phyloP scores from a whole-genome alignment of 768 basidiomycete species.

The Amanita fuliginea region DNA sequence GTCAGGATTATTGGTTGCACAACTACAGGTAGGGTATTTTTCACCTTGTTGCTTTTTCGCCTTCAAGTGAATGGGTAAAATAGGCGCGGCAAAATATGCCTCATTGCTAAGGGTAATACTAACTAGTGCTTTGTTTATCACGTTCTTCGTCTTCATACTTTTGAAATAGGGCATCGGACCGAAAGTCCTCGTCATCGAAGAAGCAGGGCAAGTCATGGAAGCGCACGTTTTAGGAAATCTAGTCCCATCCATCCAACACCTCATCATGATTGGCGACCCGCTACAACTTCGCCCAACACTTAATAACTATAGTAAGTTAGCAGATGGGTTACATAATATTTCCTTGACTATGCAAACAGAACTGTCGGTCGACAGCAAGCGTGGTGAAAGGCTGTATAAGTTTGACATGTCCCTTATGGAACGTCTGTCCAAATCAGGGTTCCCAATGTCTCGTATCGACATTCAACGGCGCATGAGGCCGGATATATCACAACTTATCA shows the following conservation, averaged over 20 bases:
- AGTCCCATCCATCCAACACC: conserved; percentile 55
- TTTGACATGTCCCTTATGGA: conserved; percentile 76
- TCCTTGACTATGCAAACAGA: conserved; percentile 23
- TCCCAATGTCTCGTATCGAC: conserved; percentile 60
- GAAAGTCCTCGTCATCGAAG: conserved; percentile 60
- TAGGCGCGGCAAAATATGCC: conserved; percentile 60
- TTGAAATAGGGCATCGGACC: conserved; percentile 41
- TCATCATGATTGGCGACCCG: conserved; percentile 77
- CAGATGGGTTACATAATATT: neutral
- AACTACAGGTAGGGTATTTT: conserved; percentile 44
- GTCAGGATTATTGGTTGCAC: conserved; percentile 68
- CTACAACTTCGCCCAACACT: conserved; percentile 62
- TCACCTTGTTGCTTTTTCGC: neutral
- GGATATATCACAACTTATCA: conserved; percentile 47
- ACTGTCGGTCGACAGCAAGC: conserved; percentile 57
- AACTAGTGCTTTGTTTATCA: neutral
- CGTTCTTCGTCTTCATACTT: neutral
- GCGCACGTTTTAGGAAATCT: conserved; percentile 60
- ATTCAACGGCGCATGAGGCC: conserved; percentile 74
- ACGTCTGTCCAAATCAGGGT: conserved; percentile 42
- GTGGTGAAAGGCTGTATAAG: conserved; percentile 42
- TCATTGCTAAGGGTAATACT: conserved; percentile 40
- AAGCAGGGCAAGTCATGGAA: conserved; percentile 76
- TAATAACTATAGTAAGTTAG: conserved; percentile 43
- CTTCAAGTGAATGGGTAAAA: neutral